Evolutionary conservation across 169 alveolate genomes (phyloP).

Genomic region (Plasmodium fragile): DNA sequence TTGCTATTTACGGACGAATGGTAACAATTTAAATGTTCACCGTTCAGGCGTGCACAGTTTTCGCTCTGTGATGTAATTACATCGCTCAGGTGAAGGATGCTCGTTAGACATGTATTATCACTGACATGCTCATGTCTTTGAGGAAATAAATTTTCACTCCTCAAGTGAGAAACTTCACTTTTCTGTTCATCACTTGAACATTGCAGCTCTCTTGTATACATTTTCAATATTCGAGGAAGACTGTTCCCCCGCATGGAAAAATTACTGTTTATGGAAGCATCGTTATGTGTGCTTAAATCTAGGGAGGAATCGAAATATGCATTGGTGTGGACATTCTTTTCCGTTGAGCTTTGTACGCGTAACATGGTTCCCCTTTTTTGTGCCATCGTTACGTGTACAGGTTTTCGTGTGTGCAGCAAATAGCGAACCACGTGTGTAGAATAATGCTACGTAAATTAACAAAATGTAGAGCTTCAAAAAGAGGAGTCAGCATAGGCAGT

Average conservation of each 20-base stretch:
- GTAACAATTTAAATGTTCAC: constrained; percentile 11
- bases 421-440: constrained; percentile 1
- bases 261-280: constrained; percentile 48
- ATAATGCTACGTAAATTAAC: not conserved
- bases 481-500: not conserved
- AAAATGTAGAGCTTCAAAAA: not conserved
- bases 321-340: not conserved
- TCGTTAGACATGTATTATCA: constrained; percentile 50
- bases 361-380: constrained; percentile 16
- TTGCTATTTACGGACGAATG: constrained; percentile 1
- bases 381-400: not conserved
- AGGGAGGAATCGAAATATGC: not conserved
- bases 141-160: constrained; percentile 39
- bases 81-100: constrained; percentile 42
- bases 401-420: not conserved
- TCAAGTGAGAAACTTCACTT: constrained; percentile 34
- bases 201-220: constrained; percentile 49
- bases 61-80: constrained; percentile 39
- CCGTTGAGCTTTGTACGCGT: constrained; percentile 13
- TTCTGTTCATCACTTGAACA: constrained; percentile 52
- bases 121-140: constrained; percentile 36
- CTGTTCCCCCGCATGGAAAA: constrained; percentile 7
- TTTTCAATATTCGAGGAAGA: constrained; percentile 49
- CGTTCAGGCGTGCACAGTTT: not conserved
- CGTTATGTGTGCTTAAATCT: constrained; percentile 31